Base-by-base conservation (phyloP, 768 basidiomycete genomes). In the Mycena epipterygia region DNA sequence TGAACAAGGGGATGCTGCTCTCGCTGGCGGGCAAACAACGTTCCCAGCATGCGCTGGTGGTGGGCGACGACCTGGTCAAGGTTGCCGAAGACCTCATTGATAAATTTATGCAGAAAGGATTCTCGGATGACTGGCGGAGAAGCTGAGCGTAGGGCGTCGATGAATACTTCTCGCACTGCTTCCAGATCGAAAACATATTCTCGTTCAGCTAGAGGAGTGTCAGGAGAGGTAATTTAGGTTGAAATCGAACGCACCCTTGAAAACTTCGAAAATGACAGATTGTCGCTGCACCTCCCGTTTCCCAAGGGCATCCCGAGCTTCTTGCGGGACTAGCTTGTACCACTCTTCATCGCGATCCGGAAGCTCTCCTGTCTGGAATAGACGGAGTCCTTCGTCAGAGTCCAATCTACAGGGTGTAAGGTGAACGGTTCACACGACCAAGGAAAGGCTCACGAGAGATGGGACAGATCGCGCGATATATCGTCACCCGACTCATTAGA, bases 101-200 rank as follows among this genome's bases (percentile, higher is more conserved):
- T 82, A 77, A 98, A 99, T 12, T 79, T 82, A n/a, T 86, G 80
- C 1, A 94, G 83, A 25, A 80, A 83, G 14, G 87, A 83, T 52
- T 83, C 81, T 29, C 85, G 83, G 59, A 96, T 87, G 71, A 95
- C 86, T 13, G 93, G 88, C 3, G 95, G 93, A 11, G 88, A 78
- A 5, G 91, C 85, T 14, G 84, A 81, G 27, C 83, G 80, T 14
- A 99, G 82, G 3, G 90, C 89, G 19, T 88, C 84, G 42, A 96
- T 87, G 79, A 92, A 98, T 69, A 94, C 95, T 78, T 94, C 86
- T 82, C 89, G 81, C 72, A 93, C 81, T 67, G 91, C 79, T 76
- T 90, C 86, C 56, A 99, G 80, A 81, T 98, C 97, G 33, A 87
- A 79, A 14, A 96, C 92, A 78, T 98, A 98, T 68, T 95, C 92